These are phyloP conservation scores for Phytophthora sojae DNA, from an alignment of 352 stramenopile genomes.

Conservation along the genomic window DNA sequence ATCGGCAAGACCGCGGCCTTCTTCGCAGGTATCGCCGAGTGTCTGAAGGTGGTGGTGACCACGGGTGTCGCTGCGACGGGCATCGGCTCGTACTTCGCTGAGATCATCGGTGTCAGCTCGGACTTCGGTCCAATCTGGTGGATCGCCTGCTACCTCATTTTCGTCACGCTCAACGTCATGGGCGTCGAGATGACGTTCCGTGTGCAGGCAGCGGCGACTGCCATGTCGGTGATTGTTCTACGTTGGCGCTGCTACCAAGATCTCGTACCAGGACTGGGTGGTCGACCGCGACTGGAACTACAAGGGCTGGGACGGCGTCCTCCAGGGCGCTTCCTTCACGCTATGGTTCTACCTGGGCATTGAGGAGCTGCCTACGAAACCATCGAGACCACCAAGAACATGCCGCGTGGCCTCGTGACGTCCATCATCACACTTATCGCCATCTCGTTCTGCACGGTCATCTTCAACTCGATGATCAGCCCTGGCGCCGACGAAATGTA, in stretches of 20 bases:
- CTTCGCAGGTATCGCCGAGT: constrained; percentile 66
- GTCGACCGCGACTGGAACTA: constrained; percentile 66
- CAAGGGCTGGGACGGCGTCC: constrained; percentile 52
- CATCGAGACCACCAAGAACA: constrained; percentile 67
- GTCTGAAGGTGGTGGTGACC: constrained; percentile 65
- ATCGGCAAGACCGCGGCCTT: constrained; percentile 58
- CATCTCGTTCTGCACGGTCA: constrained; percentile 62
- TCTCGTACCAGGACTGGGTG: constrained; percentile 65
- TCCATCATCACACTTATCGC: constrained; percentile 63
- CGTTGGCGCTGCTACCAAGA: constrained; percentile 51
- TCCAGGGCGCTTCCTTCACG: constrained; percentile 65
- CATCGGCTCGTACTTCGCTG: constrained; percentile 69
- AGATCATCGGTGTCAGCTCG: constrained; percentile 48
- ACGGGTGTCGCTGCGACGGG: constrained; percentile 57
- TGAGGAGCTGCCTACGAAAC: constrained; percentile 72
- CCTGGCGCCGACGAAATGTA: constrained; percentile 59
- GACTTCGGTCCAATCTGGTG: constrained; percentile 58
- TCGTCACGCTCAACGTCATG: constrained; percentile 61
- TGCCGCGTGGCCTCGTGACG: constrained; percentile 56
- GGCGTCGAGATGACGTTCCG: constrained; percentile 74
- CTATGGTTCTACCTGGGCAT: constrained; percentile 78
- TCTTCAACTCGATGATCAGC: constrained; percentile 70
- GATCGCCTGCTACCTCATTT: constrained; percentile 63
- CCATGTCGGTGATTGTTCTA: constrained; percentile 73
- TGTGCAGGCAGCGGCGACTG: constrained; percentile 55